phyloP scores from a whole-genome alignment of 495 filamentous ascomycete species.

The Penicillium atrosanguineum region DNA sequence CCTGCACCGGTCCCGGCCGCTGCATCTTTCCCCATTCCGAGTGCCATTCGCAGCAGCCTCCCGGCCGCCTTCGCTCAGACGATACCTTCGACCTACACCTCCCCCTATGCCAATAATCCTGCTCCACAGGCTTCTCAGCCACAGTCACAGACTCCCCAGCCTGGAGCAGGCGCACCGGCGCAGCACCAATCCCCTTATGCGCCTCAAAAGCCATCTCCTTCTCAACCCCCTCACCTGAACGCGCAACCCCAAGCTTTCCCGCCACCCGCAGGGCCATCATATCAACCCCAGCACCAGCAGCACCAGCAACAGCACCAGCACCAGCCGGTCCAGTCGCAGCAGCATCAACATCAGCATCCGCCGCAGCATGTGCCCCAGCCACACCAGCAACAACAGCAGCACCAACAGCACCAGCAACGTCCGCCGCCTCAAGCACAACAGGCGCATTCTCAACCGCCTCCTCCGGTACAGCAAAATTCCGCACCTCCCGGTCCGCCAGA shows the following conservation, averaged over 20 bases:
- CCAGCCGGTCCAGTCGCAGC: constrained; percentile 17
- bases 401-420: constrained; percentile 16
- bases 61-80: constrained; percentile 44
- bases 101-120: constrained; percentile 43
- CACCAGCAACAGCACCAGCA: constrained; percentile 10
- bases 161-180: constrained; percentile 19
- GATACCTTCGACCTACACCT: constrained; percentile 40
- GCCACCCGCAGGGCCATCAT: constrained; percentile 16
- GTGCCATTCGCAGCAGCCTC: constrained; percentile 42
- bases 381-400: constrained; percentile 16
- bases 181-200: constrained; percentile 29
- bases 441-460: constrained; percentile 28
- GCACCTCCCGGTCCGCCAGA: constrained; percentile 51
- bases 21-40: constrained; percentile 41
- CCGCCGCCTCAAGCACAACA: constrained; percentile 35
- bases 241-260: constrained; percentile 21
- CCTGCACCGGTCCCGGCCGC: constrained; percentile 21
- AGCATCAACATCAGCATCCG: constrained; percentile 11
- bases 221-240: constrained; percentile 20
- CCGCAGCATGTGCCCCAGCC: constrained; percentile 14
- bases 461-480: constrained; percentile 21
- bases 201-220: constrained; percentile 17
- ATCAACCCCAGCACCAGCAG: constrained; percentile 10
- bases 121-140: constrained; percentile 32
- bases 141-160: constrained; percentile 32